Percentiles rank a stretch among this genome's conserved stretches.
Conservation (phyloP, 1,284 basidiomycete genomes). For the Tilletia indica region DNA sequence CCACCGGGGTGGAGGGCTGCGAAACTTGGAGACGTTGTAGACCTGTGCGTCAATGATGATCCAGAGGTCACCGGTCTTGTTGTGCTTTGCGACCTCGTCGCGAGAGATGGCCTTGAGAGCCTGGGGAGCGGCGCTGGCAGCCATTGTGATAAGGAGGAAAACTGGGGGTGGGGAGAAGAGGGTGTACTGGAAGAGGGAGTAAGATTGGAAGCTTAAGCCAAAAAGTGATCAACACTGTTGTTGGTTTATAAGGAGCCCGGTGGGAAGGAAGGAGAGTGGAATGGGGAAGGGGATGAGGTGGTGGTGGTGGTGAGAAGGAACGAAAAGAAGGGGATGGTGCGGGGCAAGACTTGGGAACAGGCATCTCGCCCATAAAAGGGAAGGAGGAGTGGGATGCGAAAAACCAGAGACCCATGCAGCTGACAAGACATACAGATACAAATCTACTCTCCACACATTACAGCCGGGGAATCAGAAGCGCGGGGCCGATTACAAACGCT, state of each 20-base stretch:
- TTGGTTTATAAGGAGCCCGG: too few relatives aligned
- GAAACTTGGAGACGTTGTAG: conserved; percentile 56
- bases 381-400: neutral
- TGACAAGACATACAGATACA: too few relatives aligned
- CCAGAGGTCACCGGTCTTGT: conserved; percentile 42
- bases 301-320: neutral
- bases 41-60: conserved; percentile 52
- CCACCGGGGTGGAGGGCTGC: conserved; percentile 53
- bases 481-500: too few relatives aligned
- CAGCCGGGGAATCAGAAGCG: too few relatives aligned
- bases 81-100: conserved; percentile 32
- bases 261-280: neutral
- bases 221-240: too few relatives aligned
- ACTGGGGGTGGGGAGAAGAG: neutral
- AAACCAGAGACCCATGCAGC: neutral
- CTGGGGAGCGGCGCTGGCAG: conserved; percentile 11
- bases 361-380: neutral
- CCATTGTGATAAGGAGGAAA: conserved; percentile 13
- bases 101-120: conserved; percentile 17
- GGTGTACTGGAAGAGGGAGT: neutral
- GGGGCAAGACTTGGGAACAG: neutral
- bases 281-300: neutral
- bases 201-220: too few relatives aligned
- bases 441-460: too few relatives aligned
- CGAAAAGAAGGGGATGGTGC: neutral